Percentiles rank a stretch among this genome's conserved stretches.
Evolutionary conservation across 164 flowering plant species (phyloP).

Genomic region (Vitis cinerea): DNA sequence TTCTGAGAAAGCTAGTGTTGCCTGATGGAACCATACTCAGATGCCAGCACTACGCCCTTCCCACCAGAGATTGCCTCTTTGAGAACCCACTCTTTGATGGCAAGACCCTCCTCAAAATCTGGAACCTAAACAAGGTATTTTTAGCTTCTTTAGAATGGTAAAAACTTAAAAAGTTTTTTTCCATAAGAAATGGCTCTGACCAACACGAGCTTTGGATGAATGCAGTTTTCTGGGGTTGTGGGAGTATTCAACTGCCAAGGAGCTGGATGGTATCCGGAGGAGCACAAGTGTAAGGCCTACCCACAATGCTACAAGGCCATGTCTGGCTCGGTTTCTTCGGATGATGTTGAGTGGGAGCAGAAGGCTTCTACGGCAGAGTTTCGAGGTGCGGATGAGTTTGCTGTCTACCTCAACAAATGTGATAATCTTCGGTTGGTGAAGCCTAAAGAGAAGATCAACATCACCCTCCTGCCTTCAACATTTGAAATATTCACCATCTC

Average conservation of each 20-base stretch:
- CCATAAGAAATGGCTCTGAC: too few relatives aligned
- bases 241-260: constrained; percentile 97
- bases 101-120: constrained; percentile 70
- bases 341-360: constrained; percentile 81
- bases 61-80: constrained; percentile 85
- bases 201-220: too few relatives aligned
- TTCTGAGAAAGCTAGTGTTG: constrained; percentile 63
- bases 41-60: constrained; percentile 75
- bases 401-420: constrained; percentile 57
- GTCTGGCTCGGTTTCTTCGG: constrained; percentile 45
- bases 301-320: constrained; percentile 73
- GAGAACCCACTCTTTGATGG: constrained; percentile 72
- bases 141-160: too few relatives aligned
- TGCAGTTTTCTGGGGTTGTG: constrained; percentile 81
- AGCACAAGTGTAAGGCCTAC: constrained; percentile 61
- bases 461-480: constrained; percentile 57
- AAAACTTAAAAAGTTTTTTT: too few relatives aligned
- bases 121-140: constrained; percentile 87
- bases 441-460: constrained; percentile 28
- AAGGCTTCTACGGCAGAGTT: constrained; percentile 31
- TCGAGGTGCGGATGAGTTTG: constrained; percentile 54
- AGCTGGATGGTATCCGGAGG: constrained; percentile 79
- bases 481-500: constrained; percentile 79
- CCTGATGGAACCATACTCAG: constrained; percentile 85
- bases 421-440: constrained; percentile 34